Base-by-base conservation (phyloP, 176 grass and related monocot genomes). In the Pontederia crassipes region DNA sequence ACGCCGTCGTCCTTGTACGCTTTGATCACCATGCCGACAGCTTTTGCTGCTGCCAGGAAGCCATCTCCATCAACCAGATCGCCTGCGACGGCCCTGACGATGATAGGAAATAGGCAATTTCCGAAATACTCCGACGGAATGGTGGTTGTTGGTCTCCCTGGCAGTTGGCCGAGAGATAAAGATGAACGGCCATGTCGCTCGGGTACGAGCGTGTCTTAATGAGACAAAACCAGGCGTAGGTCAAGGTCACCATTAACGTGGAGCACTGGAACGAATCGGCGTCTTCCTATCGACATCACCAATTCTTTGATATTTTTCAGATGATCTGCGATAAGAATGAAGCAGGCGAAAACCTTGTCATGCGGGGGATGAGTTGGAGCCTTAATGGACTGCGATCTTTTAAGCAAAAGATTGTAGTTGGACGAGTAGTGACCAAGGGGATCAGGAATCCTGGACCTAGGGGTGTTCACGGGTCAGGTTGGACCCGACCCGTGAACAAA, bases 221-320 rank as follows among this genome's bases (percentile, higher is more conserved):
- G 58, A 83, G 78, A 47, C 67, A 52, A 9, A 24, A 53, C 80
- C 74, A 83, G 1, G 64, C 75, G 28, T 73, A 26, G 17, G 70
- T 74, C 14, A 70, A 2, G 62, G 78, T 63, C 46, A 75, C 80
- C 64, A 78, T 69, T 74, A 83, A 83, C 57, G 80, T 83, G 62
- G 80, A 83, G 49, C 72, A 74, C 14, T 40, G 32, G 6, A 40
- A 40, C 32, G 32, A 40, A 24, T 24, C 20, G 20, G 20, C 20
- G 20, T 24, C 20, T 40, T 40, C 32, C 32, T 3, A 1, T 40
- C 0, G 32, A 40, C 32, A 40, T 40, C 4, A 7, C 32, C 0
- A 40, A 40, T 40, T 40, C 32, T 40, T 40, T 40, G 32, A 40
- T 0, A 0, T 3, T 40, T 40, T 40, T 40, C 32, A 40, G 1